A percentile compares a stretch with the other conserved stretches of the same genome.
phyloP scores from a whole-genome alignment of 1,284 basidiomycete genomes.

The Fomitiporia mediterranea region DNA sequence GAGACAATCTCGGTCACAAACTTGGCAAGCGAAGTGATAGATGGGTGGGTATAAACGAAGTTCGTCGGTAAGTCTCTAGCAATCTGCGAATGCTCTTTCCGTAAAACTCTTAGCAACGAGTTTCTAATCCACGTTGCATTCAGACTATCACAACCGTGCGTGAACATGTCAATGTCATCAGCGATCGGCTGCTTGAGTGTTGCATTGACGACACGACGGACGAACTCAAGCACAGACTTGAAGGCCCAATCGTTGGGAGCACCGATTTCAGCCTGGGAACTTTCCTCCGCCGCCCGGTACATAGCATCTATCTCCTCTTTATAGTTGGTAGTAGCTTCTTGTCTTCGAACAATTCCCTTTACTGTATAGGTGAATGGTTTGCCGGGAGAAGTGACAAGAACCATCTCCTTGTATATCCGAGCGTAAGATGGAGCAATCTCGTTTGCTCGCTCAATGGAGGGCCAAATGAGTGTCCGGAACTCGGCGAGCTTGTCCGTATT shows the following conservation, averaged over 20 bases:
- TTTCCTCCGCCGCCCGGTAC: constrained; percentile 21
- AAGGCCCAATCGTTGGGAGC: constrained; percentile 19
- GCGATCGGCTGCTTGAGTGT: constrained; percentile 13
- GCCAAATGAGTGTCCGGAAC: constrained; percentile 34
- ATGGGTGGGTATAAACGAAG: constrained; percentile 36
- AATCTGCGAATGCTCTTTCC: constrained; percentile 1
- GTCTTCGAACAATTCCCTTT: constrained; percentile 19
- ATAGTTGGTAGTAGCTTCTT: constrained; percentile 16
- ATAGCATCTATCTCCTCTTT: constrained; percentile 19
- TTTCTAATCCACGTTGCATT: constrained; percentile 41
- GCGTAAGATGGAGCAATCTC: constrained; percentile 1
- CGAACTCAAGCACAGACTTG: constrained; percentile 9
- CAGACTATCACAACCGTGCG: constrained; percentile 39
- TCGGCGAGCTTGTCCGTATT: constrained; percentile 28
- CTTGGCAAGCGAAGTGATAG: constrained; percentile 28
- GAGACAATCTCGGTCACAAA: too few species aligned
- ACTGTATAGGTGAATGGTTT: constrained; percentile 21
- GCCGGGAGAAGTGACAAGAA: constrained; percentile 14
- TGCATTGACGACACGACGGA: constrained; percentile 18
- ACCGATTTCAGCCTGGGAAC: constrained; percentile 11
- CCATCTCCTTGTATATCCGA: constrained; percentile 18
- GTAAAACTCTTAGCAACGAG: constrained; percentile 33
- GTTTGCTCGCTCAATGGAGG: constrained; percentile 22
- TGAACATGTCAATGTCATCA: constrained; percentile 37
- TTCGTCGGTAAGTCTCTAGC: constrained; percentile 26